Base-by-base conservation (phyloP, 441 rosid genomes). In the Breynia disticha region DNA sequence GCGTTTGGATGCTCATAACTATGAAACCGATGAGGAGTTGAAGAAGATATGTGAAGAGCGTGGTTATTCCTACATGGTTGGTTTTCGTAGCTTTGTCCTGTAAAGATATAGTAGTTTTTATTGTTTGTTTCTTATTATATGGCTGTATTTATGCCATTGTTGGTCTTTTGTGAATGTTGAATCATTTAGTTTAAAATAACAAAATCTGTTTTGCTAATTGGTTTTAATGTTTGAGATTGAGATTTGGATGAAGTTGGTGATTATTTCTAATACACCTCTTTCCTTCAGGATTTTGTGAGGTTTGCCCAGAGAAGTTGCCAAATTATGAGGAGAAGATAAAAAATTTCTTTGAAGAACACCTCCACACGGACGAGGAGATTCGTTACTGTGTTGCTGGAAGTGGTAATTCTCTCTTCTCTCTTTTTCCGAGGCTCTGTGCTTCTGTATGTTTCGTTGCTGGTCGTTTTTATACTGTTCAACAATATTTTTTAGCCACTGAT, bases 311-410 rank as follows among this genome's bases (percentile, higher is more conserved):
- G 69, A 86, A 89, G 76, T 79, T 87, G 46, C 86, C 77, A 35
- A 87, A 90, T 57, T 94, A 87, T 58, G 96, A 90, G 52, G 84
- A 72, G 58, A 87, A 83, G 72, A 83, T 94, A 1, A 90, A 90
- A 54, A 79, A 67, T 59, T 87, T 94, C 66, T 87, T 81, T 35
- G 89, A 80, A 61, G 95, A 94, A 55, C 99, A 90, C 76, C 76
- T 90, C 47, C 97, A 86, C 66, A 83, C 93, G 15, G 93, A 93
- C 66, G 96, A 93, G 64, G 99, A 89, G 86, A 93, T 89, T 50
- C 93, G 95, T 47, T 80, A 93, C 60, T 78, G 81, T 61, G 80
- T 93, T 59, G 90, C 73, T 64, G 99, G 99, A 67, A 93, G 96
- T 66, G 97, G 97, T 88, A 79, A 12, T 71, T 38, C 59, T 58